A percentile compares a stretch with the other conserved stretches of the same genome.
Evolutionary conservation across 2,329 filamentous ascomycete species (phyloP).

Genomic region (Ophiostoma australiae): DNA sequence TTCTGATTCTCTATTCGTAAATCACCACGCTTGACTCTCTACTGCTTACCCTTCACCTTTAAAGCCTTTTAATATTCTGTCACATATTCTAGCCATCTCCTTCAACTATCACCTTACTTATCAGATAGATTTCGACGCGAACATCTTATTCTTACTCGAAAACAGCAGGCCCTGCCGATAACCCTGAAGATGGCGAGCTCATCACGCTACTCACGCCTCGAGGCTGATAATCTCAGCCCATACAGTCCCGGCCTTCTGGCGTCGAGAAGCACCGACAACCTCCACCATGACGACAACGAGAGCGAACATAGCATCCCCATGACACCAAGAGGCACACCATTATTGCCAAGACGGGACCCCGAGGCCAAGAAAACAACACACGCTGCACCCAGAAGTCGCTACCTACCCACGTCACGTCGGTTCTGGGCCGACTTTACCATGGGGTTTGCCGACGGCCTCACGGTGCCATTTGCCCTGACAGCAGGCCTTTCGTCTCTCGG

Average conservation of each 20-base stretch:
- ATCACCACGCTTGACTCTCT: not conserved
- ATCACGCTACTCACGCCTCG: not conserved
- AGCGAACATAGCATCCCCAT: constrained; percentile 22
- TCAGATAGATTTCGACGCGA: not conserved
- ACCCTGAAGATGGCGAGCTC: not conserved
- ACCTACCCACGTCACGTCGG: constrained; percentile 33
- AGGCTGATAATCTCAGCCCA: not conserved
- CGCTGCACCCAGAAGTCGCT: not conserved
- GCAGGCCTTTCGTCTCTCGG: constrained; percentile 61
- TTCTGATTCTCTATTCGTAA: not conserved
- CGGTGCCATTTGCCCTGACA: constrained; percentile 69
- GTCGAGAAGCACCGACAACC: not conserved
- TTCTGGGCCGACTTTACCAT: constrained; percentile 63
- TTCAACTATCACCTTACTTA: not conserved
- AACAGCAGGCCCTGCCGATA: not conserved
- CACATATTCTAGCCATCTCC: not conserved
- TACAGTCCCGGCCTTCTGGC: not conserved
- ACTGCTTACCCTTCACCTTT: not conserved
- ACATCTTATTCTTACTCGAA: not conserved
- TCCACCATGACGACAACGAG: constrained; percentile 18
- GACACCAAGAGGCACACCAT: not conserved
- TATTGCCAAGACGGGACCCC: not conserved
- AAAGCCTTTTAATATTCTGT: not conserved
- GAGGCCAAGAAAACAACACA: not conserved
- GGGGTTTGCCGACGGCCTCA: constrained; percentile 68